Evolutionary conservation across 768 basidiomycete genomes (phyloP).

Genomic region (Amanita molliuscula): DNA sequence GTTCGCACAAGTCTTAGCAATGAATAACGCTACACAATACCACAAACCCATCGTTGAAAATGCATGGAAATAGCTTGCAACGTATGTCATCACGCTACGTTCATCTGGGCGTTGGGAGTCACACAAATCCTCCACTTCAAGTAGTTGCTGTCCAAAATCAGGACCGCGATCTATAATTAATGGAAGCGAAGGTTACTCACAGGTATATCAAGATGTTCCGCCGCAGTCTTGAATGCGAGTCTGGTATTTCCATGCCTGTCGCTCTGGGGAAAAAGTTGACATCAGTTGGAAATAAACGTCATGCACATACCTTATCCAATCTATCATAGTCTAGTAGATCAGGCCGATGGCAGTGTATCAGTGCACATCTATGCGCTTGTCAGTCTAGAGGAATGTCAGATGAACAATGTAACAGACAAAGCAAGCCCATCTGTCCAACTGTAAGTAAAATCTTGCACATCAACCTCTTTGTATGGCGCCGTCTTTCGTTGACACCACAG

Average conservation of each 20-base stretch:
- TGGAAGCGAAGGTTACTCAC: slow-evolving; percentile 33
- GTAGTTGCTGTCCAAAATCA: slow-evolving; percentile 54
- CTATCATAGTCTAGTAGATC: slow-evolving; percentile 87
- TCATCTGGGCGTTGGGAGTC: slow-evolving; percentile 87
- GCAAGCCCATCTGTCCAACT: slow-evolving; percentile 96
- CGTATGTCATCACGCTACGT: slow-evolving; percentile 95
- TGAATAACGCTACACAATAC: not conserved
- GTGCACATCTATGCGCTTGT: slow-evolving; percentile 64
- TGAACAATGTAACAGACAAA: slow-evolving; percentile 46
- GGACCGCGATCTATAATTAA: slow-evolving; percentile 1
- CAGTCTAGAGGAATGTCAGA: slow-evolving; percentile 2
- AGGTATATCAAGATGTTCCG: slow-evolving; percentile 83
- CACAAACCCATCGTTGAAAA: slow-evolving; percentile 90
- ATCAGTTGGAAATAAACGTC: not conserved
- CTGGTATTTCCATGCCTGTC: slow-evolving; percentile 78
- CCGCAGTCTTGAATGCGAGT: slow-evolving; percentile 82
- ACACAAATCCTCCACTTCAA: slow-evolving; percentile 94
- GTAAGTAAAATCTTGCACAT: slow-evolving; percentile 87
- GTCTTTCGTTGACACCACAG: slow-evolving; percentile 99
- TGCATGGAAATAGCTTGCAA: slow-evolving; percentile 96
- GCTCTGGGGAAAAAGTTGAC: slow-evolving; percentile 28
- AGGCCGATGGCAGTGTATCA: slow-evolving; percentile 96
- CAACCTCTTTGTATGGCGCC: slow-evolving; percentile 78
- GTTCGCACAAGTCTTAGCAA: not conserved
- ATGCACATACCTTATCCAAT: slow-evolving; percentile 60